A percentile compares a stretch with the other conserved stretches of the same genome.
Evolutionary conservation across 495 filamentous ascomycete genomes (phyloP).

Genomic region (Hyaloscypha variabilis): DNA sequence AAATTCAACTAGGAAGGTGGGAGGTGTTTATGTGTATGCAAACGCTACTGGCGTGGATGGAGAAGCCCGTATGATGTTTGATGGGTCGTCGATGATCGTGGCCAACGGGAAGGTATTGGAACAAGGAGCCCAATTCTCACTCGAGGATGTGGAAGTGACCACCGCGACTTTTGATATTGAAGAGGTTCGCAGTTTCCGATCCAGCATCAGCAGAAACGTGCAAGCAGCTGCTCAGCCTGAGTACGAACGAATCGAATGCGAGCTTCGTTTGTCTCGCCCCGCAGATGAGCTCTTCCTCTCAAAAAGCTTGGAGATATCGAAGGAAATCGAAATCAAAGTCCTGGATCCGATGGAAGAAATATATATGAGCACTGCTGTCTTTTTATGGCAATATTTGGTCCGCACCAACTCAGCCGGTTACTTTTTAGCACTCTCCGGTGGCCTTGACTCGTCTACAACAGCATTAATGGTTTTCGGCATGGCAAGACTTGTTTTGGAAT

Average conservation of each 20-base stretch:
- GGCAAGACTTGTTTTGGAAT: slow-evolving; percentile 73
- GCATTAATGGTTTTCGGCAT: slow-evolving; percentile 75
- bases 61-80: slow-evolving; percentile 36
- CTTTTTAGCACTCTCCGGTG: slow-evolving; percentile 61
- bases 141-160: slow-evolving; percentile 83
- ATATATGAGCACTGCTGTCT: slow-evolving; percentile 69
- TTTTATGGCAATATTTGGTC: slow-evolving; percentile 85
- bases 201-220: slow-evolving; percentile 37
- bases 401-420: slow-evolving; percentile 37
- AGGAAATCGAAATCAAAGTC: slow-evolving; percentile 14
- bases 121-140: slow-evolving; percentile 61
- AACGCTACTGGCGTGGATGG: slow-evolving; percentile 75
- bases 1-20: slow-evolving; percentile 73
- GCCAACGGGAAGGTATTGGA: slow-evolving; percentile 59
- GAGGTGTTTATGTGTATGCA: slow-evolving; percentile 77
- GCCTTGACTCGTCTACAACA: slow-evolving; percentile 70
- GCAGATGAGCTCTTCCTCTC: slow-evolving; percentile 17
- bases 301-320: slow-evolving; percentile 12
- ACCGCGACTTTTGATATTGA: slow-evolving; percentile 83
- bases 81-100: slow-evolving; percentile 80
- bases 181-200: slow-evolving; percentile 63
- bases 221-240: slow-evolving; percentile 33
- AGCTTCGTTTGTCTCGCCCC: slow-evolving; percentile 16
- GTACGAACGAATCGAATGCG: slow-evolving; percentile 24
- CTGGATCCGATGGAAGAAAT: slow-evolving; percentile 54